Evolutionary conservation across 768 basidiomycete species (phyloP), one percentile per base, ranked within the genome.

Genomic region (Mycena latifolia): DNA sequence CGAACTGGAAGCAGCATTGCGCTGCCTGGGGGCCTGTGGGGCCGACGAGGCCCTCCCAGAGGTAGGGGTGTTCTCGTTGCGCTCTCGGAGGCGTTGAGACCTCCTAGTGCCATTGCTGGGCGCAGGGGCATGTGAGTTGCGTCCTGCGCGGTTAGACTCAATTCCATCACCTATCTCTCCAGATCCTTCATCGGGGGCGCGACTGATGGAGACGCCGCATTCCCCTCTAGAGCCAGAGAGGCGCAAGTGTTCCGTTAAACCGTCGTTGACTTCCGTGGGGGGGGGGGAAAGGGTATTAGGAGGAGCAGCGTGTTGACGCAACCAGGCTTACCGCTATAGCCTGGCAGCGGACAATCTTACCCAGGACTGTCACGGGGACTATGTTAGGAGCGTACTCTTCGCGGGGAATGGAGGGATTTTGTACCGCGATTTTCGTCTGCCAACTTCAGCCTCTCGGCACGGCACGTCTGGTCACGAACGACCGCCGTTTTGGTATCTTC

Each of bases 391-490:
- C 11, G 3, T 59, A n/a, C 50, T 0, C 46, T 0, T n/a, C 15
- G 12, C 22, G 24, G 14, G 10, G 9, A 37, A 4, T 22, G 48
- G 51, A 18, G 5, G 14, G 43, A 48, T 17, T 8, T 35, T 3
- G 18, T 5, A 22, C 5, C 33, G 27, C 8, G n/a, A n/a, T 25
- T 10, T 45, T 60, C 39, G 4, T 4, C 39, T 31, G 5, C 33
- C 17, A 27, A 25, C 8, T n/a, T 28, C 2, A 65, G 64, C 57
- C 56, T 65, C 64, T 65, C 64, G 57, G 63, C 63, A 65, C 63
- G 63, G 63, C 63, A 58, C 46, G 55, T 25, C 54, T 24, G 47
- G 27, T 50, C 64, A 60, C 59, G 46, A 65, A 27, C 52, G 64
- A 18, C 24, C 50, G 47, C 64, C 64, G 64, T 60, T 53, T 56